These are phyloP conservation scores for Hamamelis virginiana DNA, from an alignment of 164 flowering plant genomes.

Conservation along the genomic window DNA sequence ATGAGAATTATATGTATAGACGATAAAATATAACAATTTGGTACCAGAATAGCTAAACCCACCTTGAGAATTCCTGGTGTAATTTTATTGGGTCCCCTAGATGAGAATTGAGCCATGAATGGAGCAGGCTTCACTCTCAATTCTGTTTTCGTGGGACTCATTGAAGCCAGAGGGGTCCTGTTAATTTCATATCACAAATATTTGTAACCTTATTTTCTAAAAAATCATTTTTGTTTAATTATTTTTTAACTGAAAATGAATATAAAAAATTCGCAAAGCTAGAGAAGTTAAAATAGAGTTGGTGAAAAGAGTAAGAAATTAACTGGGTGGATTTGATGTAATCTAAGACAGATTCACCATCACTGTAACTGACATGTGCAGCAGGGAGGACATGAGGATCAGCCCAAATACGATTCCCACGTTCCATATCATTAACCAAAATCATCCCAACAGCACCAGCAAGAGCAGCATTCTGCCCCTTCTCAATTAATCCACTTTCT, in stretches of 20 bases:
- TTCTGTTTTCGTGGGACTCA: constrained; percentile 22
- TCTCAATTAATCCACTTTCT: constrained; percentile 49
- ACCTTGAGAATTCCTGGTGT: constrained; percentile 64
- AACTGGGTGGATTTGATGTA: constrained; percentile 41
- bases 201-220: no score
- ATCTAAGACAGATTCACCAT: constrained; percentile 27
- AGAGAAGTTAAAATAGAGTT: background rate
- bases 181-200: no score
- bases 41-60: background rate
- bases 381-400: constrained; percentile 46
- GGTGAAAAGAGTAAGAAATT: no score
- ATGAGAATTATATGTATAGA: constrained; percentile 62
- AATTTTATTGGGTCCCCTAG: constrained; percentile 54
- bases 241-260: no score
- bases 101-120: constrained; percentile 57
- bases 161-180: constrained; percentile 40
- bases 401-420: constrained; percentile 32
- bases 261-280: no score
- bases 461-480: constrained; percentile 36
- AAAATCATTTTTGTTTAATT: no score
- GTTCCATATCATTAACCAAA: constrained; percentile 34
- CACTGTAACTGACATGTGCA: constrained; percentile 31
- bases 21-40: constrained; percentile 52
- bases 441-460: constrained; percentile 71
- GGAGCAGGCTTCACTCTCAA: constrained; percentile 51